These are phyloP conservation scores for Pseudogymnoascus sp. DNA, from an alignment of 2,329 filamentous ascomycete genomes.

Conservation along the genomic window DNA sequence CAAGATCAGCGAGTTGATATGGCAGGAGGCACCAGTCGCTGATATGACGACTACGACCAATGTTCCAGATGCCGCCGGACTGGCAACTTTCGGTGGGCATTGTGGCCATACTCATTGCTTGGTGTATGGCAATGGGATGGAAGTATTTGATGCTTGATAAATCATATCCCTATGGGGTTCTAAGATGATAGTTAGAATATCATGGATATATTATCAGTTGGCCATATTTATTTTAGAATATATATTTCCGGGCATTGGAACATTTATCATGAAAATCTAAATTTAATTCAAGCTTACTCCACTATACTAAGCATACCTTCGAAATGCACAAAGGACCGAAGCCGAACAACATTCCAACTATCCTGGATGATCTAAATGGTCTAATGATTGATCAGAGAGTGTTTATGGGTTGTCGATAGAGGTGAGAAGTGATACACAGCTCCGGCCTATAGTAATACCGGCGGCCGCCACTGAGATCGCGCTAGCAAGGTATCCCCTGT, in stretches of 20 bases:
- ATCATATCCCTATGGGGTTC: neutral
- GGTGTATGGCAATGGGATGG: slow-evolving; percentile 7
- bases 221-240: neutral
- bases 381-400: neutral
- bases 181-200: neutral
- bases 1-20: neutral
- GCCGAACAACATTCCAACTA: neutral
- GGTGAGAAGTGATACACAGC: neutral
- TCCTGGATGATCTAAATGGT: neutral
- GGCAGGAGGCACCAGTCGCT: neutral
- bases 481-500: neutral
- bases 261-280: neutral
- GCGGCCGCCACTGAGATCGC: neutral
- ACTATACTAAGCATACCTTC: neutral
- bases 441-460: neutral
- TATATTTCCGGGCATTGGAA: neutral
- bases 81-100: neutral
- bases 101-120: neutral
- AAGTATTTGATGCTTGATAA: neutral
- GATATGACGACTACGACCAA: neutral
- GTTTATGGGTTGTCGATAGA: neutral
- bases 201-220: neutral
- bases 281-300: neutral
- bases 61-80: neutral
- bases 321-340: neutral